Conservation (phyloP, 768 basidiomycete genomes). For the Mycena alexandri region DNA sequence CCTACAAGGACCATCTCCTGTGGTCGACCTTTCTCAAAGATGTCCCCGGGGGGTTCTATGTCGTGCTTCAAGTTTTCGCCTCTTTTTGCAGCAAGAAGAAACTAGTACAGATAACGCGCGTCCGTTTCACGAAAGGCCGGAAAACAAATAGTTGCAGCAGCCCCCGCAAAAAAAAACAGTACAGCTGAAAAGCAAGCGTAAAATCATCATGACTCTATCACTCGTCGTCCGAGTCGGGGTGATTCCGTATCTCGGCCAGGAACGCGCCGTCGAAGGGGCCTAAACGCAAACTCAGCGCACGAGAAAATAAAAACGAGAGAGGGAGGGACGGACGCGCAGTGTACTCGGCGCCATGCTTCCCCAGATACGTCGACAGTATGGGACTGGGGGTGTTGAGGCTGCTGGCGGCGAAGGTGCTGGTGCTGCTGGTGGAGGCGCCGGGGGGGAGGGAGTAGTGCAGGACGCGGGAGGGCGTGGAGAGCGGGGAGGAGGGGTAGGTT, state of each 20-base stretch:
- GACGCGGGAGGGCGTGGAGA: slow-evolving; percentile 56
- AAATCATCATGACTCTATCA: slow-evolving; percentile 15
- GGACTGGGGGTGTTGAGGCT: slow-evolving; percentile 56
- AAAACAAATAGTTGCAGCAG: slow-evolving; percentile 17
- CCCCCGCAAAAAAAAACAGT: background rate
- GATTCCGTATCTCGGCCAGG: slow-evolving; percentile 42
- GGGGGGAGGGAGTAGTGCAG: slow-evolving; percentile 52
- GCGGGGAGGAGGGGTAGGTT: slow-evolving; percentile 54
- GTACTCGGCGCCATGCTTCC: slow-evolving; percentile 51
- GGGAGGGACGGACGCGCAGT: slow-evolving; percentile 52
- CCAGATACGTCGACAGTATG: slow-evolving; percentile 57
- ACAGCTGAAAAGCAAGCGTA: slow-evolving; percentile 3
- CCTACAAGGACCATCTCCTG: too few relatives aligned
- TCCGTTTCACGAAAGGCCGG: too few relatives aligned
- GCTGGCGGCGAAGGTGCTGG: slow-evolving; percentile 49
- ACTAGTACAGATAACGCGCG: too few relatives aligned
- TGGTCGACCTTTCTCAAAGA: too few relatives aligned
- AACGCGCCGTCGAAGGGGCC: slow-evolving; percentile 59
- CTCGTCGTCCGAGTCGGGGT: slow-evolving; percentile 40
- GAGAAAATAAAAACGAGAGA: background rate
- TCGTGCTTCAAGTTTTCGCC: too few relatives aligned
- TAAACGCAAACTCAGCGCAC: slow-evolving; percentile 32
- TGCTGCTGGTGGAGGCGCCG: slow-evolving; percentile 49
- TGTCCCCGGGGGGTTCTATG: too few relatives aligned
- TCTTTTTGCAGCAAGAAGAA: too few relatives aligned